Evolutionary conservation across 306 rosid genomes (phyloP).

Genomic region (Hippophae rhamnoides): DNA sequence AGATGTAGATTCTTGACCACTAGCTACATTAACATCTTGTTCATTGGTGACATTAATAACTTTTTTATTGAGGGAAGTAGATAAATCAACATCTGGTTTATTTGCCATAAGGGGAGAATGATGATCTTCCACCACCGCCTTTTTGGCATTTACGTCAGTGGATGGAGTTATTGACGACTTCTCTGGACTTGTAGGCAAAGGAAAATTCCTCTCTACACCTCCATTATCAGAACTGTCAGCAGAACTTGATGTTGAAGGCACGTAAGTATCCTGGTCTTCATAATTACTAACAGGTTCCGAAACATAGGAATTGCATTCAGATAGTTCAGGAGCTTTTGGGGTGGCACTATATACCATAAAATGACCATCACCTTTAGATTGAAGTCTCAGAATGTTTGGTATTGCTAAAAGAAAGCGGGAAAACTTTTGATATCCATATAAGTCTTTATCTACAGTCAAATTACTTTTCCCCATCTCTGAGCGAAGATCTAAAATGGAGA

Average conservation of each 20-base stretch:
- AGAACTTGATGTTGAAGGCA: conserved; percentile 23
- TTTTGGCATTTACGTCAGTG: conserved; percentile 15
- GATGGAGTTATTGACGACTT: conserved; percentile 6
- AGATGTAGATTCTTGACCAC: conserved; percentile 20
- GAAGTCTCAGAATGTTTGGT: conserved; percentile 35
- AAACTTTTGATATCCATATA: conserved; percentile 41
- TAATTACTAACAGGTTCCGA: conserved; percentile 14
- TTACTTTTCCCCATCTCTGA: conserved; percentile 25
- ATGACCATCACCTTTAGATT: conserved; percentile 15
- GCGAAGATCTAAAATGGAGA: conserved; percentile 35
- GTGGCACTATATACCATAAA: conserved; percentile 11
- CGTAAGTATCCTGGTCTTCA: conserved; percentile 12
- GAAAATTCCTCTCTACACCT: conserved; percentile 10
- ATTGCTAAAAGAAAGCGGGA: conserved; percentile 41
- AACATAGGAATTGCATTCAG: conserved; percentile 15
- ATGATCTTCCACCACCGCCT: conserved; percentile 18
- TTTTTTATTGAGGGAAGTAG: conserved; percentile 6
- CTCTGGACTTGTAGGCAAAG: conserved; percentile 4
- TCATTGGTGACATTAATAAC: conserved; percentile 7
- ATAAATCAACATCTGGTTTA: background rate
- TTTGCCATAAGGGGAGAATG: background rate
- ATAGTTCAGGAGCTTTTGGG: conserved; percentile 17
- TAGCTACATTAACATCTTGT: too few relatives aligned
- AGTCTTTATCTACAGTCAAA: conserved; percentile 28
- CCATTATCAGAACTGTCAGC: conserved; percentile 18